Evolutionary conservation across 2,329 filamentous ascomycete species (phyloP), one percentile per base, ranked within the genome.

Genomic region (Chaetomiaceae sp.): DNA sequence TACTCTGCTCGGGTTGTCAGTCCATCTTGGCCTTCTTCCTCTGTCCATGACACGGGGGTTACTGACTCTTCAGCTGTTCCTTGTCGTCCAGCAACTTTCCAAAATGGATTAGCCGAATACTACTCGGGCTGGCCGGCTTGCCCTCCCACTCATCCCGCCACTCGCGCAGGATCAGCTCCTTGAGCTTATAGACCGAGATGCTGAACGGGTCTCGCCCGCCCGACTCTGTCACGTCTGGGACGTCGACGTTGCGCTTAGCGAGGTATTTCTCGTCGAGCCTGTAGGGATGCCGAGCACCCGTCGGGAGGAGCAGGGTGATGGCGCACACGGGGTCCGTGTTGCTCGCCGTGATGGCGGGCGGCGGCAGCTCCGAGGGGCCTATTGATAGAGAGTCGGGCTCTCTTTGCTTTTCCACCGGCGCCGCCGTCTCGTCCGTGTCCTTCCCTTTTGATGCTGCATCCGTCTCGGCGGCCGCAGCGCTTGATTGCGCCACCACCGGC

Each of bases 121-220:
- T 88, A 63, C 85, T 92, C 10, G 92, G 91, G 64, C 88, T 93
- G 21, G 86, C 82, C 1, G 92, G 92, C 63, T 87, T 85, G 14
- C 83, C 73, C 63, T 96, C 91, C 92, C 92, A 96, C 65, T 96
- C 89, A 61, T 84, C 85, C 60, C 89, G 79, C 92, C 92, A 97
- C 67, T 96, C 91, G 62, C 89, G 79, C 73, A 93, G 80, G 65
- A 97, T 96, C 64, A 96, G 73, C 71, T 96, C 90, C 70, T 96
- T 96, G 58, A 97, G 73, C 3, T 89, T 95, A 66, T 96, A 96
- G 44, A 96, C 86, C 59, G 88, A 95, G 70, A 97, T 89, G 65
- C 85, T 87, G 65, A 89, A 91, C 1, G 90, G 90, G 64, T 96
- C 89, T 57, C 80, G 77, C 55, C 70, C 75, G 27, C 82, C 83